Evolutionary conservation across 2,329 filamentous ascomycete genomes (phyloP).

Genomic region (Delphinella strobiligena): DNA sequence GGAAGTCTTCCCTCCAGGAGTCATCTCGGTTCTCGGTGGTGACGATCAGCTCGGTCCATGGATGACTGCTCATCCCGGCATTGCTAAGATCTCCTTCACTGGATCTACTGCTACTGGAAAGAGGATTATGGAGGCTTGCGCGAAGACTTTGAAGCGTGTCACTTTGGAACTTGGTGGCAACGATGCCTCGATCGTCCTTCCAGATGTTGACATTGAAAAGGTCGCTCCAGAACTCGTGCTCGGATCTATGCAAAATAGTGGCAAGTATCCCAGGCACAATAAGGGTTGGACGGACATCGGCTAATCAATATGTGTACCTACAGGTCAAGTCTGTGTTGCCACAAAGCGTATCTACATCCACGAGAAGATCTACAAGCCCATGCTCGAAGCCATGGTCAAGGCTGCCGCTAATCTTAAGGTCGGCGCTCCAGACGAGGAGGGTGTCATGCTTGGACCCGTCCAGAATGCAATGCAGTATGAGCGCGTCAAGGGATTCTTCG

Average conservation of each 20-base stretch:
- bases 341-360: constrained; percentile 48
- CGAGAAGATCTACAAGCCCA: constrained; percentile 38
- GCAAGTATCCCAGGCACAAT: constrained; percentile 37
- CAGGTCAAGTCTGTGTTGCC: constrained; percentile 32
- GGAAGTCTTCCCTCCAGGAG: constrained; percentile 47
- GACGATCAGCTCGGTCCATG: constrained; percentile 48
- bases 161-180: constrained; percentile 53
- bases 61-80: constrained; percentile 46
- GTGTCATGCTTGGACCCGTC: constrained; percentile 43
- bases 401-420: constrained; percentile 32
- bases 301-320: not conserved
- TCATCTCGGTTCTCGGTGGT: constrained; percentile 50
- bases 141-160: constrained; percentile 47
- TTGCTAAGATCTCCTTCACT: constrained; percentile 53
- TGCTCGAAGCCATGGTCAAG: constrained; percentile 35
- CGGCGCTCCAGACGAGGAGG: constrained; percentile 26
- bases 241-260: constrained; percentile 45
- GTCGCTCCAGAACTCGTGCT: constrained; percentile 37
- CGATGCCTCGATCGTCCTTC: constrained; percentile 47
- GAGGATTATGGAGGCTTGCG: constrained; percentile 45
- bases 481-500: constrained; percentile 32
- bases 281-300: not conserved
- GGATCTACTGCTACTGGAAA: constrained; percentile 50
- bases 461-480: constrained; percentile 48
- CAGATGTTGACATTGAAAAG: constrained; percentile 44